Evolutionary conservation across 257 asterid species (phyloP), one percentile per base, ranked within the genome.

Genomic region (Cruciata laevipes): DNA sequence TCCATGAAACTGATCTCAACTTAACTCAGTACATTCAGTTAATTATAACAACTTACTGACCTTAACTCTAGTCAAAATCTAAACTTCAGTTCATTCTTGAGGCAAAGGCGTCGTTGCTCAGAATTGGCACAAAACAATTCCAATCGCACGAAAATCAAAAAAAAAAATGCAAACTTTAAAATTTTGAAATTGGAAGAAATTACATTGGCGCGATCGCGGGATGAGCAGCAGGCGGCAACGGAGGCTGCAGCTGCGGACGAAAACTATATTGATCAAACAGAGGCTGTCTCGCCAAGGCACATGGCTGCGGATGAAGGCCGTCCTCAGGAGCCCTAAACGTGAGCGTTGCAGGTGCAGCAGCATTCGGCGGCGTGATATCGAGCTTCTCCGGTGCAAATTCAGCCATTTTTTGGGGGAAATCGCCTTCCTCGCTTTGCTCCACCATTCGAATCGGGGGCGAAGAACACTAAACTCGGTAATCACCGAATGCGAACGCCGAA

Each of bases 311-410:
- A 74, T 80, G 79, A 75, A 69, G 37, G 17, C 64, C 49, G 74
- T 82, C 84, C 65, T 73, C 71, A 38, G 75, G 59, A 49, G 69
- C 35, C 63, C 55, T 68, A 78, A 47, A 53, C 65, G 65, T 31
- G 13, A 40, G 32, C 21, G 68, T 11, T 14, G 64, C 52, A 13
- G 56, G 55, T 47, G 55, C 24, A 9, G 68, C 9, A 86, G 68
- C 9, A 86, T 90, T 97, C 69, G 90, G 97, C 89, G 90, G 96
- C 86, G 97, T 83, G 60, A 86, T 16, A 47, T 47, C 97, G 24
- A 84, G 94, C 96, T 88, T 93, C 91, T 85, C 82, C 75, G 82
- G 79, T 71, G 90, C 94, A 27, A 85, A 75, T 83, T 91, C 85
- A 17, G 66, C 55, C 78, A 74, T 82, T 67, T 76, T 77, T 68